Conservation (phyloP, 2,329 filamentous ascomycete genomes). For the Teratosphaeria destructans region DNA sequence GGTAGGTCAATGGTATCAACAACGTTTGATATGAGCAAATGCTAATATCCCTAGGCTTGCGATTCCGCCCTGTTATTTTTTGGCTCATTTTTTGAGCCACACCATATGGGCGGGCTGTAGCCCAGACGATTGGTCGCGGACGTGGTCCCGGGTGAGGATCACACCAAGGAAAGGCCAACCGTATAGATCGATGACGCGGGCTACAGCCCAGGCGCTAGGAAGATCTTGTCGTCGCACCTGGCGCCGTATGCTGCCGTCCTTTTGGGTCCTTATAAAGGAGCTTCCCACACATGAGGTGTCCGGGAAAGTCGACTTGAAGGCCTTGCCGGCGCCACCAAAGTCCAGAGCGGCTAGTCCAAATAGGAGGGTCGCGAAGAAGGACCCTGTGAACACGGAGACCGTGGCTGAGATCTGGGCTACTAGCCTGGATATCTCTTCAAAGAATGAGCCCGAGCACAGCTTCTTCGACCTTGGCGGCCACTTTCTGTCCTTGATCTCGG, state of each 20-base stretch:
- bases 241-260: conserved; percentile 73
- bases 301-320: conserved; percentile 65
- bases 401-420: conserved; percentile 28
- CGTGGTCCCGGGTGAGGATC: conserved; percentile 56
- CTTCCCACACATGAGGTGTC: conserved; percentile 68
- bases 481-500: too few relatives aligned
- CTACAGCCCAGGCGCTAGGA: conserved; percentile 58
- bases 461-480: too few relatives aligned
- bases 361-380: conserved; percentile 32
- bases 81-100: neutral
- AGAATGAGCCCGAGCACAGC: too few relatives aligned
- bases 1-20: neutral
- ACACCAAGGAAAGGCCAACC: conserved; percentile 45
- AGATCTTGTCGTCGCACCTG: conserved; percentile 53
- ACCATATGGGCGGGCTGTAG: too few relatives aligned
- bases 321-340: conserved; percentile 53
- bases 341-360: conserved; percentile 27
- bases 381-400: conserved; percentile 55
- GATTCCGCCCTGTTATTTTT: neutral
- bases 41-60: neutral
- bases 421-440: too few relatives aligned
- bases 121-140: conserved; percentile 61
- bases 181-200: conserved; percentile 60
- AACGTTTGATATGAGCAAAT: neutral
- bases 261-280: conserved; percentile 63